Conservation (phyloP, 768 basidiomycete genomes). For the Agaricus subrufescens region DNA sequence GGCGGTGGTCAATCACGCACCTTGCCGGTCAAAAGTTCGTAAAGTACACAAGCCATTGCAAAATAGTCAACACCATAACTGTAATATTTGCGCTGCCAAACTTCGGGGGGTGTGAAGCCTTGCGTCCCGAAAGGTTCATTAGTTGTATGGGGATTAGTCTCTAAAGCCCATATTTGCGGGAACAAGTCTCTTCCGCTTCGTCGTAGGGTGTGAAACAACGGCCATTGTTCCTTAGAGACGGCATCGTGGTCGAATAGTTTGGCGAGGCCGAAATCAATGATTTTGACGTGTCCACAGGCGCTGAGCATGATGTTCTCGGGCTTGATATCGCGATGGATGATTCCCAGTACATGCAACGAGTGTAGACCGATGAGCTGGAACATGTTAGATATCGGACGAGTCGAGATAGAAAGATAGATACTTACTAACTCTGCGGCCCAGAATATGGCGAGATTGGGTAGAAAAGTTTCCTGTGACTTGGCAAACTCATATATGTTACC, state of each 20-base stretch:
- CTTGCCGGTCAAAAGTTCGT: constrained; percentile 5
- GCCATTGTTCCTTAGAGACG: constrained; percentile 5
- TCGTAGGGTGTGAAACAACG: constrained; percentile 6
- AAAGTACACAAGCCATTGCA: constrained; percentile 5
- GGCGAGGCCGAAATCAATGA: constrained; percentile 12
- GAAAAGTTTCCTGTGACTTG: not conserved
- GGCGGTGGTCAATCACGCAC: not conserved
- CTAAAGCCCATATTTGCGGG: constrained; percentile 8
- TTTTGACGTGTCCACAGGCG: constrained; percentile 7
- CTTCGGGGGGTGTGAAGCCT: constrained; percentile 4
- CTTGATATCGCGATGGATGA: constrained; percentile 16
- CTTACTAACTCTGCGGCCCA: constrained; percentile 8
- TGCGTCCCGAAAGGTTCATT: constrained; percentile 3
- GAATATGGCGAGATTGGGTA: constrained; percentile 3
- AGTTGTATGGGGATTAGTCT: constrained; percentile 6
- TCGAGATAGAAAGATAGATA: not conserved
- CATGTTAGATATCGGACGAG: not conserved
- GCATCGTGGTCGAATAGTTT: constrained; percentile 3
- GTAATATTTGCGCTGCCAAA: constrained; percentile 4
- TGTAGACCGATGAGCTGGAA: constrained; percentile 11
- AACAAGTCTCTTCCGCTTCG: constrained; percentile 5
- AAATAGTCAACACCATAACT: constrained; percentile 8
- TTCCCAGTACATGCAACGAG: constrained; percentile 13
- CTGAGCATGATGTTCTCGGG: constrained; percentile 13
- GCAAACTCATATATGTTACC: constrained; percentile 8